phyloP scores from a whole-genome alignment of 371 early-diverging fungal species.

The Saksenaea vasiformis region DNA sequence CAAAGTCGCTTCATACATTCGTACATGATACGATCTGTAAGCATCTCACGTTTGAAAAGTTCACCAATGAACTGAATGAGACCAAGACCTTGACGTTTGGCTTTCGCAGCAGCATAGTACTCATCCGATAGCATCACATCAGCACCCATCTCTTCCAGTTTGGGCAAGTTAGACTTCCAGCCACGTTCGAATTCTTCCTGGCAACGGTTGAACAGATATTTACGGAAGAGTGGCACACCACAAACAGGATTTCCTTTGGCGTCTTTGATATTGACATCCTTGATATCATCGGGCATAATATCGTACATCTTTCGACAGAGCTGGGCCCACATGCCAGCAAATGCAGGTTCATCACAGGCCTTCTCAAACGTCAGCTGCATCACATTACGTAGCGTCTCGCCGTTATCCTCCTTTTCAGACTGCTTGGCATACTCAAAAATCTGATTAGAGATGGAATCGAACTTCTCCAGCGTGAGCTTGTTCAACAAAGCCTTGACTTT shows the following conservation, averaged over 20 bases:
- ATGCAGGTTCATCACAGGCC: conserved; percentile 91
- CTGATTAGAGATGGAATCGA: conserved; percentile 82
- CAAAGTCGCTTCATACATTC: conserved; percentile 81
- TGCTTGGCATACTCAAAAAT: conserved; percentile 77
- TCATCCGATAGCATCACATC: conserved; percentile 71
- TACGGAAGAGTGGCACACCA: conserved; percentile 83
- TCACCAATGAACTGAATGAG: conserved; percentile 94
- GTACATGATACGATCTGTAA: conserved; percentile 92
- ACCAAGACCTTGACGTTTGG: conserved; percentile 94
- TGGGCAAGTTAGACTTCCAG: conserved; percentile 68
- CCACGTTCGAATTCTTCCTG: conserved; percentile 89
- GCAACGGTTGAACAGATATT: conserved; percentile 87
- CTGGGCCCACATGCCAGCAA: conserved; percentile 88
- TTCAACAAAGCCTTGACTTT: conserved; percentile 90
- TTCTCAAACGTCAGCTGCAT: conserved; percentile 90
- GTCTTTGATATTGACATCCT: conserved; percentile 46
- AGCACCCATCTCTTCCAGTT: conserved; percentile 46
- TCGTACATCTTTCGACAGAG: conserved; percentile 78
- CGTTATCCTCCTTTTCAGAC: conserved; percentile 69
- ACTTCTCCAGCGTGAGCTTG: conserved; percentile 95
- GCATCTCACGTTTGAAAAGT: conserved; percentile 85
- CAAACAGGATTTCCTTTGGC: conserved; percentile 55
- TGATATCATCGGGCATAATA: conserved; percentile 58
- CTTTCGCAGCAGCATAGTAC: conserved; percentile 85
- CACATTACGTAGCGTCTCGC: conserved; percentile 73